Evolutionary conservation across 805 yeast species (phyloP).

Genomic region (Naumovozyma castellii): DNA sequence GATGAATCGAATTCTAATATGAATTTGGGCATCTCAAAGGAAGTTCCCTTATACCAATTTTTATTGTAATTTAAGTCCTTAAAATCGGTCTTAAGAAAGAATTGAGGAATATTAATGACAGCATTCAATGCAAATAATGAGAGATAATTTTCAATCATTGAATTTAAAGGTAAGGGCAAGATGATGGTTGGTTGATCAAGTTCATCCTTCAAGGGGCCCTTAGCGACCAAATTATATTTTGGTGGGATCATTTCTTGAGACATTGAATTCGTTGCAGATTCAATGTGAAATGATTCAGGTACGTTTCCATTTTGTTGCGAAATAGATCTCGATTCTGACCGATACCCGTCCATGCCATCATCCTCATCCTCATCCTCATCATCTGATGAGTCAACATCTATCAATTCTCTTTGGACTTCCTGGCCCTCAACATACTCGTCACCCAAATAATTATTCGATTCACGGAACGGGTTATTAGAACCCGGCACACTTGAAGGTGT

Average conservation of each 20-base stretch:
- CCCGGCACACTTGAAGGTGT: no score
- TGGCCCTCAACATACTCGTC: background rate
- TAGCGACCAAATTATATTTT: background rate
- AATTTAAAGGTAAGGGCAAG: conserved; percentile 19
- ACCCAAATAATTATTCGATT: background rate
- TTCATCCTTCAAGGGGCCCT: conserved; percentile 2
- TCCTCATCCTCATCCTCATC: background rate
- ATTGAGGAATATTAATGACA: conserved; percentile 19
- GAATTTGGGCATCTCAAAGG: conserved; percentile 5
- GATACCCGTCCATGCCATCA: background rate
- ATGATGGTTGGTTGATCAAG: conserved; percentile 19
- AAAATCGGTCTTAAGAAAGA: conserved; percentile 19
- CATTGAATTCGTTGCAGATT: background rate
- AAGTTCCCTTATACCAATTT: conserved; percentile 22
- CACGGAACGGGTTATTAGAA: background rate
- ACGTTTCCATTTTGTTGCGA: background rate
- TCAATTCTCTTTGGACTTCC: background rate
- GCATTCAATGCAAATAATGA: conserved; percentile 21
- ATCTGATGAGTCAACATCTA: background rate
- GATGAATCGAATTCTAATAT: conserved; percentile 5
- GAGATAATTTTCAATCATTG: conserved; percentile 23
- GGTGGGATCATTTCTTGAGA: background rate
- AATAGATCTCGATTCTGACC: background rate
- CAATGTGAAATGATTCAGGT: background rate
- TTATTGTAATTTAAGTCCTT: conserved; percentile 15